Percentiles rank a stretch among this genome's conserved stretches.
phyloP scores from a whole-genome alignment of 306 rosid genomes.

The Vachellia pachyceras region DNA sequence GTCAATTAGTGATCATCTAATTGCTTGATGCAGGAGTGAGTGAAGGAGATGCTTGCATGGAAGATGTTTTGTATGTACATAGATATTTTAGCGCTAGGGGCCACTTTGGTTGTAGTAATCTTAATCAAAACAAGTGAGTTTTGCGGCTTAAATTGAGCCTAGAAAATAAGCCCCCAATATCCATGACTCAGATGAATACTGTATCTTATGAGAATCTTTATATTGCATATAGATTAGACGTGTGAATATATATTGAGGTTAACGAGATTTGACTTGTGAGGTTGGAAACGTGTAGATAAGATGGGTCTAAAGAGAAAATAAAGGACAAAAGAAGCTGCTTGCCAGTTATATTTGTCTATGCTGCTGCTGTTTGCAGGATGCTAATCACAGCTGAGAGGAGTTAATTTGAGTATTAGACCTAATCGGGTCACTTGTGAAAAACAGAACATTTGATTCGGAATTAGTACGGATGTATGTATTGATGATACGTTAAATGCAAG shows the following conservation, averaged over 20 bases:
- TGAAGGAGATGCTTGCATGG: neutral
- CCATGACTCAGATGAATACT: neutral
- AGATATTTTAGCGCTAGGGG: neutral
- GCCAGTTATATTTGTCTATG: neutral
- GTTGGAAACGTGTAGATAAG: conserved; percentile 1
- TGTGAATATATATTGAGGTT: neutral
- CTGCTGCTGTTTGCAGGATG: neutral
- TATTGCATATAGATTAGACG: neutral
- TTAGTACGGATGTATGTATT: no score
- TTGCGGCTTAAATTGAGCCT: neutral
- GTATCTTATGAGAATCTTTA: neutral
- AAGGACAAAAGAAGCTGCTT: neutral
- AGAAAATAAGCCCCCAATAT: neutral
- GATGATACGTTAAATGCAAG: no score
- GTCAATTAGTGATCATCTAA: neutral
- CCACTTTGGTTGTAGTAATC: neutral
- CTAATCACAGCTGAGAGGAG: no score
- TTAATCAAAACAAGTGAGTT: neutral
- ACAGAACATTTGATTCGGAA: no score
- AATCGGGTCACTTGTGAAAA: neutral
- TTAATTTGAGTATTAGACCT: neutral
- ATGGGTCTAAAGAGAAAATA: conserved; percentile 3
- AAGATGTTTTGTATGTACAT: conserved; percentile 7
- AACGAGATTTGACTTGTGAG: neutral
- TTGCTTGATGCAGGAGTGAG: neutral